These are phyloP conservation scores for Ceratobasidium sp. DNA, from an alignment of 1,284 basidiomycete species.

Conservation along the genomic window DNA sequence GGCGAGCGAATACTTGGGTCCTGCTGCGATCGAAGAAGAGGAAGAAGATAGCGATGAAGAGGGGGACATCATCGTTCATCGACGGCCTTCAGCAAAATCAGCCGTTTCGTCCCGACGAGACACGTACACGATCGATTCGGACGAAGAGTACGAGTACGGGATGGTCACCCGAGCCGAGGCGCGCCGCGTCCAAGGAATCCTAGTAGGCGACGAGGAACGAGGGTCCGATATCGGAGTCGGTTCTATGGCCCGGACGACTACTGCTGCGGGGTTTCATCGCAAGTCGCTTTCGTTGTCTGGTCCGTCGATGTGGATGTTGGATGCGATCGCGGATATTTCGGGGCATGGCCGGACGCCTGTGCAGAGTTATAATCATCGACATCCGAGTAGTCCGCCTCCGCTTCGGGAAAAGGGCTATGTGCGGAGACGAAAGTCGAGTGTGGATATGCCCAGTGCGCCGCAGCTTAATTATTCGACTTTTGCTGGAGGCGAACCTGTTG, in stretches of 20 bases:
- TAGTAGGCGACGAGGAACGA: slow-evolving; percentile 57
- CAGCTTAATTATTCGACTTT: background rate
- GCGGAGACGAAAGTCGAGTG: slow-evolving; percentile 21
- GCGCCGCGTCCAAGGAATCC: slow-evolving; percentile 55
- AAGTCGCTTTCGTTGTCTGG: slow-evolving; percentile 21
- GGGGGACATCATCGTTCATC: slow-evolving; percentile 50
- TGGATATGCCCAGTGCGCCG: slow-evolving; percentile 12
- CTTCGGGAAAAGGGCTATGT: slow-evolving; percentile 13
- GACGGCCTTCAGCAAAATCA: slow-evolving; percentile 11
- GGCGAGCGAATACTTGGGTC: slow-evolving; percentile 51
- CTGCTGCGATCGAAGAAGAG: slow-evolving; percentile 46
- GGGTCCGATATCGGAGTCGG: slow-evolving; percentile 12
- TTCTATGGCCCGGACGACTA: background rate
- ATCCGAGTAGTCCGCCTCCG: slow-evolving; percentile 21
- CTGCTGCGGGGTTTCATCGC: background rate
- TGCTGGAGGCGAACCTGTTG: background rate
- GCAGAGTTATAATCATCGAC: slow-evolving; percentile 32
- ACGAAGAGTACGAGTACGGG: slow-evolving; percentile 31
- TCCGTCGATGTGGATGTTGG: slow-evolving; percentile 76
- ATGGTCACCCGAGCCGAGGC: slow-evolving; percentile 42
- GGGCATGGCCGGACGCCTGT: slow-evolving; percentile 21
- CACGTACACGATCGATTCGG: slow-evolving; percentile 21
- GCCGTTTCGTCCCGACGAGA: background rate
- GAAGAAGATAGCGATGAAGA: slow-evolving; percentile 54
- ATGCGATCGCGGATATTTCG: slow-evolving; percentile 75